phyloP scores from a whole-genome alignment of 1,284 basidiomycete species.

The Tilletiaria anomala region DNA sequence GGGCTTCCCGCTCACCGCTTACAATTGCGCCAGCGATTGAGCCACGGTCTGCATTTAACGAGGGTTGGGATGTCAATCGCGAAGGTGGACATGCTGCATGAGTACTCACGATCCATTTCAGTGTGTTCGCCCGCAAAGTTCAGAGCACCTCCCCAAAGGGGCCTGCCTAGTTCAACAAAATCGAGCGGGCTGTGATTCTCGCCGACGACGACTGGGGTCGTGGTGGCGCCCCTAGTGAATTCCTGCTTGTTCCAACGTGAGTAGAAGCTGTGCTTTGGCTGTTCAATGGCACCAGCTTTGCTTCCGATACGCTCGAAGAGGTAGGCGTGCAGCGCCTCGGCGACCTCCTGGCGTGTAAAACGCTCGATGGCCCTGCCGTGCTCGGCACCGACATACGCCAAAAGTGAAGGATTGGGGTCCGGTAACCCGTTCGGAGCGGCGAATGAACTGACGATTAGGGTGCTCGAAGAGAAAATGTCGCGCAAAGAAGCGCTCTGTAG shows the following conservation, averaged over 20 bases:
- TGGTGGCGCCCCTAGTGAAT: constrained; percentile 44
- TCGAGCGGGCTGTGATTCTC: constrained; percentile 42
- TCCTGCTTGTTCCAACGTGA: constrained; percentile 43
- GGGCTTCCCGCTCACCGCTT: not conserved
- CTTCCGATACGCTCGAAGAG: constrained; percentile 16
- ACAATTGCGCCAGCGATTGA: not conserved
- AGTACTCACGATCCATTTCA: not conserved
- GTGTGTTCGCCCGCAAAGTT: constrained; percentile 46
- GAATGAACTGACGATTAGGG: constrained; percentile 40
- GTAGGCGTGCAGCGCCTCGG: constrained; percentile 29
- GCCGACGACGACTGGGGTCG: constrained; percentile 41
- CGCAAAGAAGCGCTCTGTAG: not conserved
- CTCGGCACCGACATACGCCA: constrained; percentile 41
- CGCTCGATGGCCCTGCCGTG: constrained; percentile 29
- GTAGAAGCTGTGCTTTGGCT: constrained; percentile 18
- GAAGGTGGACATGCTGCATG: too few species aligned
- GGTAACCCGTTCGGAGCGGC: constrained; percentile 35
- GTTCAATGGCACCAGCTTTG: not conserved
- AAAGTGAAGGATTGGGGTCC: constrained; percentile 35
- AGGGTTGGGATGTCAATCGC: too few species aligned
- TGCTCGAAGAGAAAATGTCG: constrained; percentile 30
- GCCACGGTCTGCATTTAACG: too few species aligned
- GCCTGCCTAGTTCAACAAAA: constrained; percentile 42
- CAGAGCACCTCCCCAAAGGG: constrained; percentile 42
- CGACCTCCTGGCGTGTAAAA: constrained; percentile 21